Evolutionary conservation across 1,139 yeast species (phyloP).

Genomic region (Lodderomyces oxycetoniae): DNA sequence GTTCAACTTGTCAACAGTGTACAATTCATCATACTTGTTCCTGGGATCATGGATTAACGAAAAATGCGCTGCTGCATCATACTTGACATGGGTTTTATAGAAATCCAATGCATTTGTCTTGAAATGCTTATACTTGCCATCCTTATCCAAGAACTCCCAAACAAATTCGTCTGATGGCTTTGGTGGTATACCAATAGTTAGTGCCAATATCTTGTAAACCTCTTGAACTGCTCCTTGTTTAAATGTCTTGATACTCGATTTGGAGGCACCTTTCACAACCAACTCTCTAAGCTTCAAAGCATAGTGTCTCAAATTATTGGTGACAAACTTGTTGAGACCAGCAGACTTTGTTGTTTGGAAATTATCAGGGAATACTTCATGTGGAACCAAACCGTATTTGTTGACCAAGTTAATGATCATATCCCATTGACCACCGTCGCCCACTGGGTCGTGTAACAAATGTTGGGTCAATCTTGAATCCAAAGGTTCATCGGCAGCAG

Average conservation of each 20-base stretch:
- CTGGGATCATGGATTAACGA: constrained; percentile 80
- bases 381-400: constrained; percentile 77
- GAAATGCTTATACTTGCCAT: constrained; percentile 52
- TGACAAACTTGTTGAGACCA: constrained; percentile 55
- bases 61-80: constrained; percentile 50
- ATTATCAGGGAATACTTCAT: constrained; percentile 65
- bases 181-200: constrained; percentile 76
- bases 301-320: constrained; percentile 68
- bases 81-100: constrained; percentile 50
- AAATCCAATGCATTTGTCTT: constrained; percentile 62
- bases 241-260: constrained; percentile 21
- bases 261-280: constrained; percentile 23
- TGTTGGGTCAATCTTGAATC: constrained; percentile 66
- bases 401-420: constrained; percentile 71
- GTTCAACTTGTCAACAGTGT: constrained; percentile 69
- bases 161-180: constrained; percentile 58
- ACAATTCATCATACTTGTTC: constrained; percentile 55
- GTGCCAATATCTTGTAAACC: constrained; percentile 57
- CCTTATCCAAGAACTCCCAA: constrained; percentile 76
- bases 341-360: constrained; percentile 58
- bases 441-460: constrained; percentile 57
- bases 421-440: constrained; percentile 86
- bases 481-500: constrained; percentile 53
- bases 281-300: constrained; percentile 61
- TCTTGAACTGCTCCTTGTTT: constrained; percentile 53